Percentiles rank a stretch among this genome's conserved stretches.
Evolutionary conservation across 345 rosid species (phyloP).

Genomic region (Acer saccharum): DNA sequence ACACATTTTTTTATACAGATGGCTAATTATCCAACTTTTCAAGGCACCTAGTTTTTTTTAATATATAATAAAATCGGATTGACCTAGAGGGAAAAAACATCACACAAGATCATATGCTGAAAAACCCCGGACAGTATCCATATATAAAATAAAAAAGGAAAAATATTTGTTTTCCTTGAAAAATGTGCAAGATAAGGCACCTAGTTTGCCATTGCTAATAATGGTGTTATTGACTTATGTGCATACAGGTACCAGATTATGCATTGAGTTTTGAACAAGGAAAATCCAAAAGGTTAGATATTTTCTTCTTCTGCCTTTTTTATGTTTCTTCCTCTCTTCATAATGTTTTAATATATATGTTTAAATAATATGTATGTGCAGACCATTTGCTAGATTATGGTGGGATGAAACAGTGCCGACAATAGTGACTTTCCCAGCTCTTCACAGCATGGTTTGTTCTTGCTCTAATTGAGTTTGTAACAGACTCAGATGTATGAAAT

Average conservation of each 20-base stretch:
- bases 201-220: neutral
- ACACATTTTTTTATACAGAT: no score
- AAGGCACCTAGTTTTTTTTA: no score
- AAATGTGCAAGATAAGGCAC: no score
- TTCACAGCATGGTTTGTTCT: conserved; percentile 63
- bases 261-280: conserved; percentile 69
- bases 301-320: conserved; percentile 14
- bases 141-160: no score
- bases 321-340: conserved; percentile 2
- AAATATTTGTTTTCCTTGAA: no score
- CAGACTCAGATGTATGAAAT: conserved; percentile 6
- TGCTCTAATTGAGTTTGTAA: conserved; percentile 19
- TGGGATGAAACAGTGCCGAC: conserved; percentile 98
- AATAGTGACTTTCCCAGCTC: conserved; percentile 59
- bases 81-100: no score
- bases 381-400: conserved; percentile 92
- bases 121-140: no score
- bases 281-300: conserved; percentile 76
- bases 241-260: conserved; percentile 71
- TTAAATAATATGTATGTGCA: conserved; percentile 24
- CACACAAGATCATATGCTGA: no score
- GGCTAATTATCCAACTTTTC: no score
- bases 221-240: conserved; percentile 13
- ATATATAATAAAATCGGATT: no score
- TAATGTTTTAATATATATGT: neutral